Conservation (phyloP, 441 rosid genomes). For the Biscutella auriculata region DNA sequence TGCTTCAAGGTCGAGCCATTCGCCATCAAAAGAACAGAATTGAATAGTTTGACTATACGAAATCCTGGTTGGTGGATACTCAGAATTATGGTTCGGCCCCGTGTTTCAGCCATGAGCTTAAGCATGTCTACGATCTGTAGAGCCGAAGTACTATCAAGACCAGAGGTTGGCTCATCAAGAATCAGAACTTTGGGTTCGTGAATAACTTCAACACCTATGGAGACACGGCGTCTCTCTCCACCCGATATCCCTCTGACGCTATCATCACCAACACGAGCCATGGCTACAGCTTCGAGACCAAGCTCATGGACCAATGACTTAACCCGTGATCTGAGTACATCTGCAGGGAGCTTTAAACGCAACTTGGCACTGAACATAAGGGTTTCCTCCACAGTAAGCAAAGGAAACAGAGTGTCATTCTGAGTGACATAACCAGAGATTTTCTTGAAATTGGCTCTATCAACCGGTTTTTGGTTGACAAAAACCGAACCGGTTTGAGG, state of each 20-base stretch:
- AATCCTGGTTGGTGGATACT: constrained; percentile 91
- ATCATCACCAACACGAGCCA: constrained; percentile 69
- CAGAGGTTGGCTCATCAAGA: constrained; percentile 95
- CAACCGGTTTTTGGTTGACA: constrained; percentile 45
- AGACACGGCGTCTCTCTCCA: constrained; percentile 88
- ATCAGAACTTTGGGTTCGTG: constrained; percentile 81
- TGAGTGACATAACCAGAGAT: constrained; percentile 81
- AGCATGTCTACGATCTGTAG: constrained; percentile 73
- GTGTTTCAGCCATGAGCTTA: constrained; percentile 73
- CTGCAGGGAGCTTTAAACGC: constrained; percentile 46
- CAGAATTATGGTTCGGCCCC: constrained; percentile 59
- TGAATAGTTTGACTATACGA: constrained; percentile 72
- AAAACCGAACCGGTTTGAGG: constrained; percentile 54
- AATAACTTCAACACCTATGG: constrained; percentile 79
- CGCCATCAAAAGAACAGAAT: constrained; percentile 61
- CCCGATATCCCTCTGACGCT: constrained; percentile 80
- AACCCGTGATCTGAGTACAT: constrained; percentile 40
- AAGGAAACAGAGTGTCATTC: constrained; percentile 67
- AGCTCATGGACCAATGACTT: constrained; percentile 62
- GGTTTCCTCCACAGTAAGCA: constrained; percentile 88
- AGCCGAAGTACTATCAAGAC: constrained; percentile 82
- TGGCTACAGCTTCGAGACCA: constrained; percentile 60
- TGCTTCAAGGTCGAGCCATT: constrained; percentile 70
- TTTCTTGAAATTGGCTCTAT: constrained; percentile 55
- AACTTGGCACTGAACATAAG: constrained; percentile 77